phyloP scores from a whole-genome alignment of 2,329 filamentous ascomycete genomes.

The Cryphonectria nitschkei region DNA sequence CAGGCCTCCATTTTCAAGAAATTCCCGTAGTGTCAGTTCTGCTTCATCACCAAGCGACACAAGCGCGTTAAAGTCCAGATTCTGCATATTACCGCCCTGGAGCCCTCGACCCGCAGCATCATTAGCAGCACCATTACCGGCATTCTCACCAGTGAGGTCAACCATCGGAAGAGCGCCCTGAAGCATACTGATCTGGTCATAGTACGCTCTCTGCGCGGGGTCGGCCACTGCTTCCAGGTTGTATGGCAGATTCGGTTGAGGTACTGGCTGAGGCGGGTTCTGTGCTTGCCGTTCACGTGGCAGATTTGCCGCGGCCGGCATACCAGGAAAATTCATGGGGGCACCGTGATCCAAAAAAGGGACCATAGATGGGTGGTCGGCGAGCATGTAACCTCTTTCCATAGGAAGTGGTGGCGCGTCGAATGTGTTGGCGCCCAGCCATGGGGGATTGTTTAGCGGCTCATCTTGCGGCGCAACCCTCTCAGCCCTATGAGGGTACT shows the following conservation, averaged over 20 bases:
- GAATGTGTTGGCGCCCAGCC: not conserved
- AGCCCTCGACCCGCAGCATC: not conserved
- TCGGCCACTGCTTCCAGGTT: not conserved
- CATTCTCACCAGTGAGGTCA: not conserved
- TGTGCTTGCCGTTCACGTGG: not conserved
- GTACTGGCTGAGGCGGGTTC: not conserved
- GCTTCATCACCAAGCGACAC: not conserved
- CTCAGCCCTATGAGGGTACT: slow-evolving; percentile 9
- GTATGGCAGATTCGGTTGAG: not conserved
- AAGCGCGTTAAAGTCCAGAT: not conserved
- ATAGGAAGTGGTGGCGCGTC: not conserved
- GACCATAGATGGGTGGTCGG: not conserved
- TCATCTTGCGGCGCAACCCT: not conserved
- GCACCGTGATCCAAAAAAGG: not conserved
- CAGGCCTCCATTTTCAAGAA: not conserved
- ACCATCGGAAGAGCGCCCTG: not conserved
- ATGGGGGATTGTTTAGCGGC: not conserved
- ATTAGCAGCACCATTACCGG: not conserved
- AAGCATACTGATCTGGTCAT: not conserved
- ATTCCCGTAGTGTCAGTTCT: not conserved
- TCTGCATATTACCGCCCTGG: not conserved
- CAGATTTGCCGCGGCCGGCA: no score
- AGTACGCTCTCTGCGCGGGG: not conserved
- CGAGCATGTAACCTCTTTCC: not conserved
- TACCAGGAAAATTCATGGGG: not conserved